Evolutionary conservation across 2,329 filamentous ascomycete genomes (phyloP), one percentile per base, ranked within the genome.

Genomic region (Fusarium avenaceum): DNA sequence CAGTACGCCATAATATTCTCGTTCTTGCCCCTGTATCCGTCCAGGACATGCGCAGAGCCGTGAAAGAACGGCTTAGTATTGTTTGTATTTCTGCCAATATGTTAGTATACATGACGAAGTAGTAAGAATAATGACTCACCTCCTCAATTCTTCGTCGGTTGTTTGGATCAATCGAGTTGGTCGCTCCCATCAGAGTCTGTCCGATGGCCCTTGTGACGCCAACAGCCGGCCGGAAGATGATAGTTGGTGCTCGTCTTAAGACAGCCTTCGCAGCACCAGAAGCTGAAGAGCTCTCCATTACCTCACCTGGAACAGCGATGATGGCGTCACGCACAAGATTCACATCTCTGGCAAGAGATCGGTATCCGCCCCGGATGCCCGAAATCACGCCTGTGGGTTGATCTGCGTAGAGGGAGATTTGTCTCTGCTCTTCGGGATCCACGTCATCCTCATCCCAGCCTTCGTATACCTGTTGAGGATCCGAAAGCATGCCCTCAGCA

Each of bases 401-500:
- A 72, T 98, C 92, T 0, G 96, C 96, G 75, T 99, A 99, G 3
- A 95, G 87, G 11, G 92, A 96, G 66, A 97, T 92, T 66, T 92
- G 91, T 71, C 92, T 93, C 63, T 85, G 87, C 67, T 92, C 89
- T 57, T 92, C 90, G 17, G 89, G 85, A 38, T 92, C 90, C 1
- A 84, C 79, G 9, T 87, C 86, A 3, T 88, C 87, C 2, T 88
- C 88, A 11, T 90, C 90, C 79, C 83, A 86, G 28, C 79, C 79
- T 20, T 76, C 77, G 17, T 73, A 70, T 8, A 45, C 35, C 38
- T 78, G 75, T 13, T 78, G 78, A 48, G 80, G 79, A 70, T 83
- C 82, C 17, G 80, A 83, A 39, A 97, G 84, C 65, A 97, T 85
- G 19, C 88, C 92, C 78, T 99, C 96, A 0, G 94, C 94, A 19